These are phyloP conservation scores for Irpex sp. DNA, from an alignment of 1,284 basidiomycete species.

Conservation along the genomic window DNA sequence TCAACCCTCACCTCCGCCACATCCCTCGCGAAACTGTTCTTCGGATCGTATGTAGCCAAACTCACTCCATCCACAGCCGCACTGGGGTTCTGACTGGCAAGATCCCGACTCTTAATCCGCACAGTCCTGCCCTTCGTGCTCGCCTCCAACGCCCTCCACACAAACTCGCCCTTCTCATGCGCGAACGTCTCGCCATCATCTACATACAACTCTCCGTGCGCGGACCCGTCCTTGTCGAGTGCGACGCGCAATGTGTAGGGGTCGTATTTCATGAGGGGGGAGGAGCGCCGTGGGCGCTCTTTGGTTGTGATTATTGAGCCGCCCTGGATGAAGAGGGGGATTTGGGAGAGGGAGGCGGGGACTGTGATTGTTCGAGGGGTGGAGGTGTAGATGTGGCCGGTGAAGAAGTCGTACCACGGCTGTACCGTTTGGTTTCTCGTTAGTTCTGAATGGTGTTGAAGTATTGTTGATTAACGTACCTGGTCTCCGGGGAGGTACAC, in stretches of 20 bases:
- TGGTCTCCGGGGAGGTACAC: slow-evolving; percentile 91
- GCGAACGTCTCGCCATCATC: slow-evolving; percentile 92
- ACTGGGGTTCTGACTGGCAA: slow-evolving; percentile 41
- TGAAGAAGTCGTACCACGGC: slow-evolving; percentile 97
- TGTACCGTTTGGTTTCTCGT: slow-evolving; percentile 25
- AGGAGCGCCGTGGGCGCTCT: slow-evolving; percentile 83
- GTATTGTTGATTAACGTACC: slow-evolving; percentile 35
- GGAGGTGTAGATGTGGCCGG: slow-evolving; percentile 63
- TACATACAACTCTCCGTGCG: slow-evolving; percentile 86
- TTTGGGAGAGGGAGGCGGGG: slow-evolving; percentile 71
- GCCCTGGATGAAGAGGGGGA: slow-evolving; percentile 90
- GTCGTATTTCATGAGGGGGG: slow-evolving; percentile 86
- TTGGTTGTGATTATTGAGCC: slow-evolving; percentile 88
- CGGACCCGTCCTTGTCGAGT: slow-evolving; percentile 61
- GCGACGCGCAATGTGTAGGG: slow-evolving; percentile 93
- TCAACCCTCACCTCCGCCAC: slow-evolving; percentile 75
- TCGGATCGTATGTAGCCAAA: slow-evolving; percentile 43
- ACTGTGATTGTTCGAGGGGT: slow-evolving; percentile 68
- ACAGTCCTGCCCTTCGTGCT: slow-evolving; percentile 42
- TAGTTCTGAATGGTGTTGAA: not conserved
- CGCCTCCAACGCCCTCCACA: slow-evolving; percentile 80
- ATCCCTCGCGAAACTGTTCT: slow-evolving; percentile 68
- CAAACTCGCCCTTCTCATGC: slow-evolving; percentile 75
- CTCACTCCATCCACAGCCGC: slow-evolving; percentile 51
- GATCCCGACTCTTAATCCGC: slow-evolving; percentile 52